A percentile compares a stretch with the other conserved stretches of the same genome.
phyloP scores from a whole-genome alignment of 768 basidiomycete species.

The Termitomyces sp. region DNA sequence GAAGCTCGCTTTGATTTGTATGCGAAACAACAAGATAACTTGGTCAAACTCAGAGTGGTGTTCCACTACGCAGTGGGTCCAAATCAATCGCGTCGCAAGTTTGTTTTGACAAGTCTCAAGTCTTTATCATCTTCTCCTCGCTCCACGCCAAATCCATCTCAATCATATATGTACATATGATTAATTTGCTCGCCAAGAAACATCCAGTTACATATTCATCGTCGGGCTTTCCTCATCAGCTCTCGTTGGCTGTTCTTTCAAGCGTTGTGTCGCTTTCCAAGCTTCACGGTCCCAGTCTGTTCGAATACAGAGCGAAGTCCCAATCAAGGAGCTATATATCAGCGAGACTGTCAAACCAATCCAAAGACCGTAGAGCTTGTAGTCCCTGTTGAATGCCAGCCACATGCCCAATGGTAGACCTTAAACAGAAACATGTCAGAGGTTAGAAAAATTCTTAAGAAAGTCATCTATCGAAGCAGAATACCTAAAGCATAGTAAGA shows the following conservation, averaged over 20 bases:
- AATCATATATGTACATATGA: no score
- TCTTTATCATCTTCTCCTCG: no score
- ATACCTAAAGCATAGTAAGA: slow-evolving; percentile 76
- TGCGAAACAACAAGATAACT: no score
- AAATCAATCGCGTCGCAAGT: no score
- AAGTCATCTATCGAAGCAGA: background rate
- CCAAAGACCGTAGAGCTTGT: slow-evolving; percentile 83
- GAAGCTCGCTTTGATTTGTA: no score
- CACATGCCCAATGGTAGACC: slow-evolving; percentile 80
- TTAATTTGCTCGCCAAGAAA: no score
- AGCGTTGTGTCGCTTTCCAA: slow-evolving; percentile 50
- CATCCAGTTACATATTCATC: no score
- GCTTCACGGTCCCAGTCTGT: slow-evolving; percentile 74
- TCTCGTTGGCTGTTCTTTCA: slow-evolving; percentile 27
- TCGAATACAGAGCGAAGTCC: slow-evolving; percentile 48
- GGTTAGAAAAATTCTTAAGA: background rate
- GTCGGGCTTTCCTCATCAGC: background rate
- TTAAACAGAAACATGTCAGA: slow-evolving; percentile 15
- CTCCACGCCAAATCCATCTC: no score
- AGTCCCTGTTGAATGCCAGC: slow-evolving; percentile 60
- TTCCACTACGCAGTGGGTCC: no score
- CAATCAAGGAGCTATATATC: slow-evolving; percentile 50
- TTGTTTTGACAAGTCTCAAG: no score
- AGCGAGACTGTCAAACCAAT: slow-evolving; percentile 71
- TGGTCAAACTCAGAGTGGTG: no score